A percentile compares a stretch with the other conserved stretches of the same genome.
These are phyloP conservation scores for Hibiscus tridactylites DNA, from an alignment of 345 rosid species.

Conservation along the genomic window DNA sequence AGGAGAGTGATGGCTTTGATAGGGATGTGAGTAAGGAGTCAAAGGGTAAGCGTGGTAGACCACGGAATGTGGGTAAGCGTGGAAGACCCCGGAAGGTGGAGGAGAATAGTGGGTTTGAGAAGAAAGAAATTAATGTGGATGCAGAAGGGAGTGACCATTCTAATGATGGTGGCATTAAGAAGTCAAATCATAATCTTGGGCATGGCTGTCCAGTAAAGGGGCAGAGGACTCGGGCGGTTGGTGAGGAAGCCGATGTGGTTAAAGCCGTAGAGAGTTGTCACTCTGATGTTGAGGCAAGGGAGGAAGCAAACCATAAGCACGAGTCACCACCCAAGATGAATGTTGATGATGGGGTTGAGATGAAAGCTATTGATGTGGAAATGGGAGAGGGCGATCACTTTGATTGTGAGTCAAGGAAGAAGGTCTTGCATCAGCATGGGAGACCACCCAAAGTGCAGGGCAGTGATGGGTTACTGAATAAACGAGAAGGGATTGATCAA, in stretches of 20 bases:
- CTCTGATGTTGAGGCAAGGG: neutral
- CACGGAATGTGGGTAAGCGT: neutral
- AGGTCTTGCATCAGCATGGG: slow-evolving; percentile 1
- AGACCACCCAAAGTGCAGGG: slow-evolving; percentile 3
- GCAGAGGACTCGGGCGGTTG: neutral
- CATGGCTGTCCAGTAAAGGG: neutral
- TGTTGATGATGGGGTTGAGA: neutral
- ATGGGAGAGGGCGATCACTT: slow-evolving; percentile 5
- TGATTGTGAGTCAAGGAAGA: slow-evolving; percentile 3
- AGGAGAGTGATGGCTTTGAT: neutral
- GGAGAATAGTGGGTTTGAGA: slow-evolving; percentile 5
- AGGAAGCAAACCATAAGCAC: neutral
- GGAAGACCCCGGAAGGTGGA: neutral
- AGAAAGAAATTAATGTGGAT: neutral
- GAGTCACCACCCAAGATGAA: neutral
- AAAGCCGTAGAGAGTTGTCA: neutral
- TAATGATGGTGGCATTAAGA: neutral
- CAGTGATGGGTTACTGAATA: neutral
- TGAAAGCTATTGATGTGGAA: neutral
- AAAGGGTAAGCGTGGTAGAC: neutral
- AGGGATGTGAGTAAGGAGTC: neutral
- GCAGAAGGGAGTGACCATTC: neutral
- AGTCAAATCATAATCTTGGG: neutral
- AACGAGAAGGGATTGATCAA: neutral
- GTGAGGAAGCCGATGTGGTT: neutral